Evolutionary conservation across 2,329 filamentous ascomycete species (phyloP).

Genomic region (Colletotrichum salicis): DNA sequence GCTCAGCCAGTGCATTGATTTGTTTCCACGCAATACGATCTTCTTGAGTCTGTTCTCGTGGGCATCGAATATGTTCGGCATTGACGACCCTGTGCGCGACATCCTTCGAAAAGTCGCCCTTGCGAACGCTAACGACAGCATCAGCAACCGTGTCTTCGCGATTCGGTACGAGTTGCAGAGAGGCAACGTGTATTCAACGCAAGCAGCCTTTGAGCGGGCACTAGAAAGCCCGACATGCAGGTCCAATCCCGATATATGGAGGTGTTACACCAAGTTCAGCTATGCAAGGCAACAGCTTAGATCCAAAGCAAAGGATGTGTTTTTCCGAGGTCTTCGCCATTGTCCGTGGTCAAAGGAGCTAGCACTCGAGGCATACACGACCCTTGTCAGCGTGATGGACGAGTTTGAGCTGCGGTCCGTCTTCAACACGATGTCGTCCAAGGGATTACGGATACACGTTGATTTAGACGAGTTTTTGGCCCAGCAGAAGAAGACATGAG

Average conservation of each 20-base stretch:
- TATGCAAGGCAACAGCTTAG: constrained; percentile 49
- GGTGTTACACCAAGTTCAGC: constrained; percentile 61
- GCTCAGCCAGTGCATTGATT: constrained; percentile 67
- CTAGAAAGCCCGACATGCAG: constrained; percentile 52
- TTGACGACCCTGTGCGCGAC: constrained; percentile 81
- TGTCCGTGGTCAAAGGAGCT: constrained; percentile 62
- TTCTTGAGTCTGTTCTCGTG: constrained; percentile 80
- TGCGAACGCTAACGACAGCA: constrained; percentile 49
- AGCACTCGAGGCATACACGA: constrained; percentile 62
- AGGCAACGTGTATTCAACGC: constrained; percentile 61
- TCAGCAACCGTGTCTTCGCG: constrained; percentile 59
- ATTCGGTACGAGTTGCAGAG: constrained; percentile 60
- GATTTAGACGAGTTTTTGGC: constrained; percentile 62
- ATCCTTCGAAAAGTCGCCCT: constrained; percentile 67
- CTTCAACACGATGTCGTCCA: constrained; percentile 58
- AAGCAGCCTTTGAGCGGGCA: constrained; percentile 64
- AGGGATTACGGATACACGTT: constrained; percentile 61
- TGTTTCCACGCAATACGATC: constrained; percentile 80
- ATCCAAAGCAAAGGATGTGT: constrained; percentile 57
- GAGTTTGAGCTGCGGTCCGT: constrained; percentile 60
- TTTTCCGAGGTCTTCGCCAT: constrained; percentile 57
- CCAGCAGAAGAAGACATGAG: constrained; percentile 42
- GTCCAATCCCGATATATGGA: constrained; percentile 59
- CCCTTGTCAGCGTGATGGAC: constrained; percentile 56
- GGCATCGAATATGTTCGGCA: constrained; percentile 76